Percentiles rank a stretch among this genome's conserved stretches.
phyloP scores from a whole-genome alignment of 1,284 basidiomycete genomes.

The Cutaneotrichosporon sp. region DNA sequence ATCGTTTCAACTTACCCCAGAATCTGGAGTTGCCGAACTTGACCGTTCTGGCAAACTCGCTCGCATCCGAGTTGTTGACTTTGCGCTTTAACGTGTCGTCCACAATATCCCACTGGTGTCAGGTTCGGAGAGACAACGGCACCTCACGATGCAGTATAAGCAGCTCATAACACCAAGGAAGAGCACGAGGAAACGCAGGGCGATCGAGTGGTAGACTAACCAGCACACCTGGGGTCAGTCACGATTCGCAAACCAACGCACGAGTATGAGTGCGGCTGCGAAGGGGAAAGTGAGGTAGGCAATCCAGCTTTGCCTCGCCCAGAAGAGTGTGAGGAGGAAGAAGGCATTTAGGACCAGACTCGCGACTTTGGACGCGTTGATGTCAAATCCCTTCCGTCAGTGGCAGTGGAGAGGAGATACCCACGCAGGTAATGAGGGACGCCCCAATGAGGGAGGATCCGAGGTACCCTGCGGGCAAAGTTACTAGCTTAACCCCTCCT shows the following conservation, averaged over 20 bases:
- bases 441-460: conserved; percentile 89
- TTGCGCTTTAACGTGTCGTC: conserved; percentile 88
- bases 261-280: conserved; percentile 39
- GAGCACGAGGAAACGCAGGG: conserved; percentile 60
- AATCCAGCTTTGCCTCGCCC: conserved; percentile 71
- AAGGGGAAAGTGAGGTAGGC: conserved; percentile 46
- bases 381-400: conserved; percentile 64
- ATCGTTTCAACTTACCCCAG: conserved; percentile 42
- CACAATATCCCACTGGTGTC: conserved; percentile 69
- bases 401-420: conserved; percentile 3
- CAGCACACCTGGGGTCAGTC: conserved; percentile 58
- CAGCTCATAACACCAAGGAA: conserved; percentile 96
- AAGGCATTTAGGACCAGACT: conserved; percentile 74
- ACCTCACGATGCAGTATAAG: conserved; percentile 57
- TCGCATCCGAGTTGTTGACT: conserved; percentile 86
- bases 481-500: conserved; percentile 71
- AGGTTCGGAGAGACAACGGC: neutral
- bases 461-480: conserved; percentile 77
- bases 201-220: conserved; percentile 68
- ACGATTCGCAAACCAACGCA: conserved; percentile 13
- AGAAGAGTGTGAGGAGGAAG: conserved; percentile 88
- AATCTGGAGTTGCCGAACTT: conserved; percentile 55
- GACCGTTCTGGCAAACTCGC: conserved; percentile 79
- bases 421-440: conserved; percentile 72
- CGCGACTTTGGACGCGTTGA: conserved; percentile 85